These are phyloP conservation scores for Calonectria hongkongensis DNA, from an alignment of 2,329 filamentous ascomycete species.

Conservation along the genomic window DNA sequence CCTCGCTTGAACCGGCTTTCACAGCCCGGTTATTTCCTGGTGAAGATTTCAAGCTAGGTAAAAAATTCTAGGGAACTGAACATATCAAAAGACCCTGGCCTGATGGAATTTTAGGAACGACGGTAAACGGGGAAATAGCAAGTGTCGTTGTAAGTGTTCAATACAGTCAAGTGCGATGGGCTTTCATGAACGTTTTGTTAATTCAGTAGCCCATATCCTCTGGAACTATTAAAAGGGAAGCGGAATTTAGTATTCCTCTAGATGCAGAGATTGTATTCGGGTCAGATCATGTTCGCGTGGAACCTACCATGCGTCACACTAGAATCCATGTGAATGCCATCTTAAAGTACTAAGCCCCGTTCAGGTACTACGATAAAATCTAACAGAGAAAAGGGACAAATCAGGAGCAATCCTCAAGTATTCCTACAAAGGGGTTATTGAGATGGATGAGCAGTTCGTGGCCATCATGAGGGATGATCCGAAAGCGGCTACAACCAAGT, in stretches of 20 bases:
- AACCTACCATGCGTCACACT: slow-evolving; percentile 17
- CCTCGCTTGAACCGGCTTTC: slow-evolving; percentile 16
- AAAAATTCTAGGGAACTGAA: neutral
- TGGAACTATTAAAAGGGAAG: slow-evolving; percentile 13
- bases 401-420: neutral
- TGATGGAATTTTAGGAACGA: neutral
- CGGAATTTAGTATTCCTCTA: slow-evolving; percentile 7
- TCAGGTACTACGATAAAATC: neutral
- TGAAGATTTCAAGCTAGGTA: slow-evolving; percentile 12
- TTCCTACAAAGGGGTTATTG: slow-evolving; percentile 28
- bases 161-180: too few relatives aligned
- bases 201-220: slow-evolving; percentile 18
- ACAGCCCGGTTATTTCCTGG: slow-evolving; percentile 3
- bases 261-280: slow-evolving; percentile 33
- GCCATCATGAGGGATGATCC: slow-evolving; percentile 21
- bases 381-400: slow-evolving; percentile 4
- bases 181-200: too few relatives aligned
- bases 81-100: neutral
- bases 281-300: slow-evolving; percentile 16
- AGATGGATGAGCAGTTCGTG: slow-evolving; percentile 19
- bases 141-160: slow-evolving; percentile 10
- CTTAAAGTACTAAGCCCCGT: neutral
- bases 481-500: slow-evolving; percentile 18
- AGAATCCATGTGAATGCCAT: slow-evolving; percentile 31
- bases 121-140: neutral